Evolutionary conservation across 2,329 filamentous ascomycete genomes (phyloP).

Genomic region (Botrytis medusae): DNA sequence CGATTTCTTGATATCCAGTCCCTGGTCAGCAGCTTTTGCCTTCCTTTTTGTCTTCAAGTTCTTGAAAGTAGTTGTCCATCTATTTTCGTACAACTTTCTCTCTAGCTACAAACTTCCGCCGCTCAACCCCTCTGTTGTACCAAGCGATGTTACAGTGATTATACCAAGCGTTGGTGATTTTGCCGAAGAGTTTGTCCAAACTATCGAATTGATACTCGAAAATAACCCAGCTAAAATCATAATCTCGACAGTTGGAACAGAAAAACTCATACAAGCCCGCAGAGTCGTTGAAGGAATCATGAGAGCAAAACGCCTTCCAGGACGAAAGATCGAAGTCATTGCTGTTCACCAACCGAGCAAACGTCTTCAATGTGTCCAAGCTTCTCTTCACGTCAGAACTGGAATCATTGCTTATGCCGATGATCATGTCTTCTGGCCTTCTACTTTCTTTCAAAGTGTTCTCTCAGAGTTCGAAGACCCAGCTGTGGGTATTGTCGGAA

Average conservation of each 20-base stretch:
- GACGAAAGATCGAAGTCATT: slow-evolving; percentile 5
- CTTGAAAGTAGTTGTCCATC: slow-evolving; percentile 29
- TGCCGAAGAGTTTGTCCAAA: slow-evolving; percentile 22
- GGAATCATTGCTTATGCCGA: slow-evolving; percentile 28
- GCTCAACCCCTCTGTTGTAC: slow-evolving; percentile 16
- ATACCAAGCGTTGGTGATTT: slow-evolving; percentile 29
- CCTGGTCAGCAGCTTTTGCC: slow-evolving; percentile 20
- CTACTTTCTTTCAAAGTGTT: slow-evolving; percentile 25
- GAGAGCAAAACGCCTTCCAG: background rate
- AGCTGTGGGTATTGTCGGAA: slow-evolving; percentile 54
- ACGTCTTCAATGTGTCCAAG: slow-evolving; percentile 27
- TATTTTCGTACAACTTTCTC: slow-evolving; percentile 26
- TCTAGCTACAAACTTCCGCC: background rate
- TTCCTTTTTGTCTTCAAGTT: slow-evolving; percentile 29
- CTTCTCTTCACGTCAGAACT: slow-evolving; percentile 24
- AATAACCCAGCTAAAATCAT: slow-evolving; percentile 28
- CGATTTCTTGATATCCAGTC: background rate
- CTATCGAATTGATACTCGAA: slow-evolving; percentile 22
- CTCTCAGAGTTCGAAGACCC: slow-evolving; percentile 32
- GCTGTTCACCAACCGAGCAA: slow-evolving; percentile 23
- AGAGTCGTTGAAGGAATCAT: background rate
- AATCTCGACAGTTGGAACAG: slow-evolving; percentile 26
- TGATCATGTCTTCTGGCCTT: slow-evolving; percentile 31
- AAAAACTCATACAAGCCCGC: slow-evolving; percentile 10
- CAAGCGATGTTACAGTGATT: slow-evolving; percentile 32